Conservation (phyloP, 2,329 filamentous ascomycete species). For the Xylariomycetidae sp. region DNA sequence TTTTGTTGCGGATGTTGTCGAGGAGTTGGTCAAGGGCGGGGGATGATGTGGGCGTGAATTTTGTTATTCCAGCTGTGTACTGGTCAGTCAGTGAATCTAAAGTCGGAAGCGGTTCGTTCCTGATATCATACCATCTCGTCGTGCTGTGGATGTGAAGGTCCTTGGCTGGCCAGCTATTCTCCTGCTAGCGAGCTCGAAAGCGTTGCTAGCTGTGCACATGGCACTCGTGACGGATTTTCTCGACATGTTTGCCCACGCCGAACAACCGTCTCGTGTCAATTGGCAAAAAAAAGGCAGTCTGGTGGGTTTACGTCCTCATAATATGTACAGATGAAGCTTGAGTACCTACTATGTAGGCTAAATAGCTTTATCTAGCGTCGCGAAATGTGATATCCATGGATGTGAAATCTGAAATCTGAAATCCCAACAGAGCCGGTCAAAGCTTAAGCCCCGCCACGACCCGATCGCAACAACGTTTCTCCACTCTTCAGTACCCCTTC, state of each 20-base stretch:
- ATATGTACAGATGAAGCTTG: too few relatives aligned
- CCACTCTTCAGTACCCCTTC: too few relatives aligned
- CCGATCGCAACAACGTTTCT: constrained; percentile 17
- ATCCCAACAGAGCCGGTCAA: too few relatives aligned
- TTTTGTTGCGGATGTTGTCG: constrained; percentile 47
- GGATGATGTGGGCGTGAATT: constrained; percentile 48
- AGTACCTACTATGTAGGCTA: too few relatives aligned
- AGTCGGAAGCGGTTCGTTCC: background rate
- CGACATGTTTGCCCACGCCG: constrained; percentile 24
- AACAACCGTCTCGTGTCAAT: background rate
- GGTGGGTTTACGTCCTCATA: too few relatives aligned
- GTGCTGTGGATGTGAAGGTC: constrained; percentile 23
- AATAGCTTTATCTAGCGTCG: too few relatives aligned
- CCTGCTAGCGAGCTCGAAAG: constrained; percentile 17
- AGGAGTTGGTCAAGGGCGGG: constrained; percentile 50
- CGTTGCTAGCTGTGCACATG: constrained; percentile 18
- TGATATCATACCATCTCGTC: constrained; percentile 21
- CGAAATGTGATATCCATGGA: too few relatives aligned
- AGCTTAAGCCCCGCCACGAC: constrained; percentile 12
- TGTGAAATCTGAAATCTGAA: too few relatives aligned
- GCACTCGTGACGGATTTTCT: constrained; percentile 22
- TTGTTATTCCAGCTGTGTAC: constrained; percentile 30
- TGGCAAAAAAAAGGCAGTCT: too few relatives aligned
- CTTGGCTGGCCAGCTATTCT: constrained; percentile 18
- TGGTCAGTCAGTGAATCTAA: background rate